Base-by-base conservation (phyloP, 495 filamentous ascomycete genomes). In the Xylaria acuta region DNA sequence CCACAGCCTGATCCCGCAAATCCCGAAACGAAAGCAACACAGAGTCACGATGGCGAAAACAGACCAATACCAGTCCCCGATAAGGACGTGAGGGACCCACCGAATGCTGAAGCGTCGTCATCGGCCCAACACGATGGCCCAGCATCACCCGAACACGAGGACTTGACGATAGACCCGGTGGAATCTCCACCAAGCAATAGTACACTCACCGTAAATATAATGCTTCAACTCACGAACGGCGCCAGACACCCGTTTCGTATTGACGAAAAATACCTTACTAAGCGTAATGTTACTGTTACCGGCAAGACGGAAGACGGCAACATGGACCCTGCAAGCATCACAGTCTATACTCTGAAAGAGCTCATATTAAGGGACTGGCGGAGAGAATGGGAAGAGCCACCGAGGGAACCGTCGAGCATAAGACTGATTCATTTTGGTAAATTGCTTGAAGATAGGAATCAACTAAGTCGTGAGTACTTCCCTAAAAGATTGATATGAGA, bases 321-420 rank as follows among this genome's bases (percentile, higher is more conserved):
- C 40, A 85, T 91, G 76, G 94, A 97, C 78, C 94, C 94, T 2
- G 93, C 93, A 76, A 90, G 90, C 76, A 93, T 97, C 81, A 96
- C 92, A 75, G 90, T 97, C 18, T 97, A 97, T 77, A 95, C 92
- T 9, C 78, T 97, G 65, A 97, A 97, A 81, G 94, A 97, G 78
- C 82, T 97, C 80, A 97, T 97, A 72, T 88, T 94, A 86, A 84
- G 93, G 75, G 94, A 97, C 75, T 97, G 94, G 94, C 86, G 93
- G 74, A 89, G 90, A 74, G 94, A 97, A 78, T 97, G 94, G 94
- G 94, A 97, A 77, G 83, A 89, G 22, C 89, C 91, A 74, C 94
- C 94, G 0, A 89, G 92, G 38, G 93, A 91, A 74, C 94, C 94
- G 9, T 93, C 90, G 73, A 91, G 89, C 25, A 97, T 97, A 82